Percentiles rank a stretch among this genome's conserved stretches.
Evolutionary conservation across 768 basidiomycete genomes (phyloP).

Genomic region (Amanita fuliginea): DNA sequence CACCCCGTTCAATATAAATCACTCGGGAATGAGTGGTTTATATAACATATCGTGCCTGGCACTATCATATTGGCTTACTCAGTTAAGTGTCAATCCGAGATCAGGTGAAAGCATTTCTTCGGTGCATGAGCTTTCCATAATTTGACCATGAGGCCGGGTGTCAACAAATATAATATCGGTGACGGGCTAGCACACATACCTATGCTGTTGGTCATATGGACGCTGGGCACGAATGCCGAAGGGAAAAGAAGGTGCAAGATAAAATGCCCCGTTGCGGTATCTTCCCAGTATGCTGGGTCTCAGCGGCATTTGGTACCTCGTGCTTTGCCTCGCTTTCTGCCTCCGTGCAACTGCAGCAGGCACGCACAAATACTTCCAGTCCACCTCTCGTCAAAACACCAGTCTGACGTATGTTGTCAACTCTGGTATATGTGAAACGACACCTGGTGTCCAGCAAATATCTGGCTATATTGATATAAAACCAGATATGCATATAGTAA

Average conservation of each 20-base stretch:
- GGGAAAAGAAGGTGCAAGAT: background rate
- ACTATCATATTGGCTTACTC: too few relatives aligned
- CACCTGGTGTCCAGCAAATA: conserved; percentile 44
- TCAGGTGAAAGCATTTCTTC: too few relatives aligned
- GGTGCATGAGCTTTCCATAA: too few relatives aligned
- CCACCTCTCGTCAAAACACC: conserved; percentile 14
- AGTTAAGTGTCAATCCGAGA: too few relatives aligned
- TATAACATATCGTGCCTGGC: too few relatives aligned
- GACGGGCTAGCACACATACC: background rate
- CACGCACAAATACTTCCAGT: conserved; percentile 11
- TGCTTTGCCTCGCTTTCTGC: background rate
- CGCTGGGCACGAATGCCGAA: background rate
- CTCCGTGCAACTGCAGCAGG: background rate
- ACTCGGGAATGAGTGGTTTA: too few relatives aligned
- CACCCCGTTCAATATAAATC: too few relatives aligned
- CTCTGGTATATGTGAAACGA: conserved; percentile 58
- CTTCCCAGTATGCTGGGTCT: background rate
- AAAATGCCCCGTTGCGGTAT: background rate
- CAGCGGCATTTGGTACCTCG: background rate
- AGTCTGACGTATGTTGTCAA: conserved; percentile 39
- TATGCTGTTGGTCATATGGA: background rate
- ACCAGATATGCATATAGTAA: conserved; percentile 46
- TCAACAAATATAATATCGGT: too few relatives aligned
- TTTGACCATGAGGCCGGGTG: too few relatives aligned
- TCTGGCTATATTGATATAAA: conserved; percentile 55